A percentile compares a stretch with the other conserved stretches of the same genome.
Evolutionary conservation across 2,329 filamentous ascomycete species (phyloP).

Genomic region (Ophiocordyceps sinensis): DNA sequence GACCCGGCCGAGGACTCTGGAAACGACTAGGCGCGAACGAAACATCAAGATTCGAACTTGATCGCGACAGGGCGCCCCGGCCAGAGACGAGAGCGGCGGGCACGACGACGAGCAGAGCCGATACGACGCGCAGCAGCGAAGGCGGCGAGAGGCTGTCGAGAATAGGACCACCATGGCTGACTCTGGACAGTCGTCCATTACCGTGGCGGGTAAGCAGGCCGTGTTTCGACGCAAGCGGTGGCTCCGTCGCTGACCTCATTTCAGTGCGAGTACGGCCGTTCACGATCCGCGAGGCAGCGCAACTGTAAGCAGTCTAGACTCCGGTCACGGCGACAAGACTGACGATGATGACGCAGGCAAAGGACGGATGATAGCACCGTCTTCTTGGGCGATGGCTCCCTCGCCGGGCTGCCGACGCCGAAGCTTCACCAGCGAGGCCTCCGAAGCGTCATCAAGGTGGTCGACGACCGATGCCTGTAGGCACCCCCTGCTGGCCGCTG

Average conservation of each 20-base stretch:
- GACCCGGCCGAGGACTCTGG: too few relatives aligned
- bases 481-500: constrained; percentile 14
- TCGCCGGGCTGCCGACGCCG: constrained; percentile 73
- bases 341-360: constrained; percentile 24
- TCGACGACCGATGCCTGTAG: constrained; percentile 92
- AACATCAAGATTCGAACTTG: too few relatives aligned
- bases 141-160: neutral
- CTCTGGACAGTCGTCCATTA: constrained; percentile 37
- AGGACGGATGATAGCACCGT: constrained; percentile 70
- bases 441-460: constrained; percentile 82
- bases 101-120: neutral
- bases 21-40: too few relatives aligned
- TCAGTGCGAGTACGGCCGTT: constrained; percentile 57
- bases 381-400: constrained; percentile 91
- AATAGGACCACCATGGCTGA: constrained; percentile 9
- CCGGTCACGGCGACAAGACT: constrained; percentile 2
- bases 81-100: too few relatives aligned
- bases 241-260: constrained; percentile 11
- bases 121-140: neutral
- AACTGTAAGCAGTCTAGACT: constrained; percentile 42
- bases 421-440: constrained; percentile 79
- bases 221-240: neutral
- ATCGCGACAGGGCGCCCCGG: too few relatives aligned
- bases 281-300: constrained; percentile 85
- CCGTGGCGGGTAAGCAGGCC: constrained; percentile 35